Evolutionary conservation across 108 stramenopile genomes (phyloP), one percentile per base, ranked within the genome.

Genomic region (Fragilaria radians): DNA sequence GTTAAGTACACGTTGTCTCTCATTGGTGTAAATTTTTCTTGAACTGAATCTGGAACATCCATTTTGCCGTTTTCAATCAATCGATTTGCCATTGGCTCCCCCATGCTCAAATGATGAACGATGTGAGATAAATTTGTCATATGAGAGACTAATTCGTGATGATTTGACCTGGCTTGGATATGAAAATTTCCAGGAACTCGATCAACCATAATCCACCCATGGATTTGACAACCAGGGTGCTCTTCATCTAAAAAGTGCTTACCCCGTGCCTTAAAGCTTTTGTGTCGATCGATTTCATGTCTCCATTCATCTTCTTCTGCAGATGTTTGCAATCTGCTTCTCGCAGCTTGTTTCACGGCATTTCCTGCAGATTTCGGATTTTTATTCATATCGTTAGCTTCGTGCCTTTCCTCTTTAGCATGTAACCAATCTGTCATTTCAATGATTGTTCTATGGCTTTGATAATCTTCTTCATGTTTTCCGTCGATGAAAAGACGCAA

Each of bases 151-250:
- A 98, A 57, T 57, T 87, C 77, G 61, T 98, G 93, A 28, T 82
- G 63, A 25, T 66, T 69, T 14, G 87, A 88, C 30, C 77, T 45
- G 1, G 88, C 86, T 52, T 93, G 88, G 56, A 98, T 88, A 59
- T 93, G 85, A 66, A 98, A 98, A 71, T 96, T 95, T 1, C 97
- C 97, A 33, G 97, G 97, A 2, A 94, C 95, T 14, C 95, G 88
- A 77, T 97, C 92, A 9, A 97, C 80, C 63, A 85, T 57, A n/a
- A 94, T 63, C 54, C 82, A 68, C 9, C 93, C 93, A 11, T 74
- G 67, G 2, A 94, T 62, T 60, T 83, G 82, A 52, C 95, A 96
- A 2, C 90, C 95, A 1, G 95, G 92, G 68, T 93, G 91, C 14
- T 90, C 90, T 1, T 48, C 46, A 23, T 55, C 52, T 22, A 45